Conservation (phyloP, 305 asterid species). For the Plantago lanceolata region DNA sequence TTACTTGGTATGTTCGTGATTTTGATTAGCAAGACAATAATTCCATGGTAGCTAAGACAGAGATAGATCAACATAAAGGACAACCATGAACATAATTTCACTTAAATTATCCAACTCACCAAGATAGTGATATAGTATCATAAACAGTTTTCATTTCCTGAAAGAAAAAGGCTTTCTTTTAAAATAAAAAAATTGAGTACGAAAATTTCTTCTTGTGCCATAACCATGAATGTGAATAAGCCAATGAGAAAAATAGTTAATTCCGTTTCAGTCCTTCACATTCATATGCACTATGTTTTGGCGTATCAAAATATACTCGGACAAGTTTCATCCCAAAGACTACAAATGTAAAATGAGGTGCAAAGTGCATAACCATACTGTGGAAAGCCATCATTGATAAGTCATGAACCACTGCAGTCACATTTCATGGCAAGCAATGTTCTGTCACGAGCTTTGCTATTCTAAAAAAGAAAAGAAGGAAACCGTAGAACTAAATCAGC, state of each 20-base stretch:
- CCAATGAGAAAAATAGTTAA: neutral
- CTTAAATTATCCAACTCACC: neutral
- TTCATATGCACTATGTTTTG: neutral
- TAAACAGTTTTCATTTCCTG: neutral
- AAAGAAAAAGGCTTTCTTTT: no score
- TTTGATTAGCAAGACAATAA: neutral
- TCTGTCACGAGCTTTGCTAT: neutral
- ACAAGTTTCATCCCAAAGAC: neutral
- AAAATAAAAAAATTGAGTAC: no score
- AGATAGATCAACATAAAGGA: neutral
- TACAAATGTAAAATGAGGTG: neutral
- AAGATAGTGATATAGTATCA: neutral
- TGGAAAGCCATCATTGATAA: neutral
- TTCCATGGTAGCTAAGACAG: neutral
- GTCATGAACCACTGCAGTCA: neutral
- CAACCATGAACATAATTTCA: neutral
- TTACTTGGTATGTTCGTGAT: neutral
- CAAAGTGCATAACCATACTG: neutral
- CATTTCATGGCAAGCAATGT: neutral
- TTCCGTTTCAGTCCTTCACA: neutral
- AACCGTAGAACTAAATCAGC: neutral
- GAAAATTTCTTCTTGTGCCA: neutral
- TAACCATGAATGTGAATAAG: neutral
- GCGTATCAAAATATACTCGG: neutral
- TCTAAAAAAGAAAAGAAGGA: neutral